Evolutionary conservation across 805 yeast species (phyloP).

Genomic region (Kurtzmaniella fragi): DNA sequence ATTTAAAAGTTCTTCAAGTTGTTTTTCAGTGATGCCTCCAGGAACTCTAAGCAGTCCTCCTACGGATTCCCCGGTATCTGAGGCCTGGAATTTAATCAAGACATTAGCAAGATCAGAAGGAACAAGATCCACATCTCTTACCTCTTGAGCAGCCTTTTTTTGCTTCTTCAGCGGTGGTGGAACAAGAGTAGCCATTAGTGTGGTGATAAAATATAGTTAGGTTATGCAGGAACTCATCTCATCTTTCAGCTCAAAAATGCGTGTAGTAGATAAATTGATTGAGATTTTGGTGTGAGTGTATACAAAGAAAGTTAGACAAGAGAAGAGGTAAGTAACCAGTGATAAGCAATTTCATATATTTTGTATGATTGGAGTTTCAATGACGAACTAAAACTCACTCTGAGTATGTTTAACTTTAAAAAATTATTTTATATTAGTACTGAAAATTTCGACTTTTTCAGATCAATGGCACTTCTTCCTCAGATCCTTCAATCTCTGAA

Average conservation of each 20-base stretch:
- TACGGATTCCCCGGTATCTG: constrained; percentile 82
- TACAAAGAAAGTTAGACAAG: too few relatives aligned
- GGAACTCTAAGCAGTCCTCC: constrained; percentile 91
- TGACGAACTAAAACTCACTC: too few relatives aligned
- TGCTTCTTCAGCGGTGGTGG: constrained; percentile 95
- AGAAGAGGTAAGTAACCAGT: too few relatives aligned
- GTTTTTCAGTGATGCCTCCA: constrained; percentile 78
- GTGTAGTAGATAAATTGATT: too few relatives aligned
- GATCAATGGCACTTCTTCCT: constrained; percentile 17
- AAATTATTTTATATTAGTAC: too few relatives aligned
- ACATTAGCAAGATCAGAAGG: constrained; percentile 86
- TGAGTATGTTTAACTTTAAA: too few relatives aligned
- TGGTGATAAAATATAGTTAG: neutral
- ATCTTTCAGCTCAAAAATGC: too few relatives aligned
- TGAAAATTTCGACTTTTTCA: too few relatives aligned
- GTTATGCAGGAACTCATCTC: constrained; percentile 1
- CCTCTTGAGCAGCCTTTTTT: constrained; percentile 75
- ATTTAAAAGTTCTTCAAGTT: constrained; percentile 83
- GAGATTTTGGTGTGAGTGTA: too few relatives aligned
- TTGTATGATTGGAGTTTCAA: too few relatives aligned
- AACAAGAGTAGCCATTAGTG: constrained; percentile 77
- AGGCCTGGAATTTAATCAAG: constrained; percentile 81
- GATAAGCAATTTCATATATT: too few relatives aligned
- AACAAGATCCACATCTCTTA: constrained; percentile 64
- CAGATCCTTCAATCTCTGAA: constrained; percentile 27